These are phyloP conservation scores for Sideroxylon spinosum DNA, from an alignment of 179 eudicot species.

Conservation along the genomic window DNA sequence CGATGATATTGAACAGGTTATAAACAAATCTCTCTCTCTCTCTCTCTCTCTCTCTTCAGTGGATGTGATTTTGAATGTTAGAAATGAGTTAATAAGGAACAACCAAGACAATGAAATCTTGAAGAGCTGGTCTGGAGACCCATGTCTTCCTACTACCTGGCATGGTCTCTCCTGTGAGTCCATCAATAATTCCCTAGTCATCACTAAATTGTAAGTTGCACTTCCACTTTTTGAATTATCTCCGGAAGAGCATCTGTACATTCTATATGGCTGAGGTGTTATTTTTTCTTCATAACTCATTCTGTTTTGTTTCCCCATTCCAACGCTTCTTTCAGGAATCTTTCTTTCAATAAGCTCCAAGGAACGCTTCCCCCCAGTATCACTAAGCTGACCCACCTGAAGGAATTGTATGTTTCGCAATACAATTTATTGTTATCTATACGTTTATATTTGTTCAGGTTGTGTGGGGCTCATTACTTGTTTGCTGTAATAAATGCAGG, in stretches of 20 bases:
- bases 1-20: neutral
- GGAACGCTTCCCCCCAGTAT: constrained; percentile 42
- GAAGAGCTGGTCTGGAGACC: constrained; percentile 44
- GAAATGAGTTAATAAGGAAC: constrained; percentile 28
- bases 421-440: neutral
- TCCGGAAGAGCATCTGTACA: neutral
- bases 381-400: constrained; percentile 32
- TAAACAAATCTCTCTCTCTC: neutral
- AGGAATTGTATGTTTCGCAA: constrained; percentile 37
- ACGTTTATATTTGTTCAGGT: neutral
- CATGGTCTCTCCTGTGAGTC: constrained; percentile 31
- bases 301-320: neutral
- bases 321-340: constrained; percentile 27
- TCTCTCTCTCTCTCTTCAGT: constrained; percentile 27
- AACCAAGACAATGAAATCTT: constrained; percentile 32
- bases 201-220: constrained; percentile 38
- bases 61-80: constrained; percentile 26
- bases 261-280: neutral
- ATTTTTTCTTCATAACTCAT: neutral
- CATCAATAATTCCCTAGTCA: constrained; percentile 22
- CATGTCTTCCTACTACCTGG: constrained; percentile 50
- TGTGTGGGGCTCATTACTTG: constrained; percentile 10
- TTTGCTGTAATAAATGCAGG: constrained; percentile 25
- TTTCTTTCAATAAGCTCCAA: constrained; percentile 32
- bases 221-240: constrained; percentile 10